phyloP scores from a whole-genome alignment of 768 basidiomycete species.

The Stropharia rugosoannulata region DNA sequence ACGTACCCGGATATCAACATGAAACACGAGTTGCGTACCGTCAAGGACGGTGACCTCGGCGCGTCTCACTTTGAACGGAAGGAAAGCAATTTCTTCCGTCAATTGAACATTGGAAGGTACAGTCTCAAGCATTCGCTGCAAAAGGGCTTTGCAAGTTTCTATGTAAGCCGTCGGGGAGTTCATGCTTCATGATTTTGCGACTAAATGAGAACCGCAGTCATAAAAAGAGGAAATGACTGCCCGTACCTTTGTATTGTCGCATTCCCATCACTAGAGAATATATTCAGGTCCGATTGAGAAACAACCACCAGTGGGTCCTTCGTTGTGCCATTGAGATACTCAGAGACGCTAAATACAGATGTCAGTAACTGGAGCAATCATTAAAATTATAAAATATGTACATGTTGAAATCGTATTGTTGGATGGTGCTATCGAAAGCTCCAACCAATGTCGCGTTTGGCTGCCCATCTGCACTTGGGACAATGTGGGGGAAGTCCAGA shows the following conservation, averaged over 20 bases:
- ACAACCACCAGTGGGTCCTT: slow-evolving; percentile 33
- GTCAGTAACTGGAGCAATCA: background rate
- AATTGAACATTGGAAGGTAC: slow-evolving; percentile 36
- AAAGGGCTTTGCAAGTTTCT: slow-evolving; percentile 28
- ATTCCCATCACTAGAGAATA: slow-evolving; percentile 39
- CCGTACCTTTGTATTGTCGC: slow-evolving; percentile 34
- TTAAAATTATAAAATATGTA: background rate
- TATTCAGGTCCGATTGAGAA: slow-evolving; percentile 33
- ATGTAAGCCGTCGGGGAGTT: slow-evolving; percentile 22
- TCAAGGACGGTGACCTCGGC: slow-evolving; percentile 25
- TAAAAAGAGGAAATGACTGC: background rate
- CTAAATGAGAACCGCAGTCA: background rate
- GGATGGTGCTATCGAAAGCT: background rate
- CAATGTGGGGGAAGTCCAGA: slow-evolving; percentile 36
- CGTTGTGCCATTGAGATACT: slow-evolving; percentile 39
- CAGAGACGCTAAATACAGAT: slow-evolving; percentile 26
- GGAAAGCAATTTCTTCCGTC: slow-evolving; percentile 31
- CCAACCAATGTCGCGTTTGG: background rate
- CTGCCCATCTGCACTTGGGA: slow-evolving; percentile 11
- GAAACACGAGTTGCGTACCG: slow-evolving; percentile 21
- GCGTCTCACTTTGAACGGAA: slow-evolving; percentile 30
- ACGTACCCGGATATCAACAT: background rate
- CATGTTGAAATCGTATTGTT: slow-evolving; percentile 17
- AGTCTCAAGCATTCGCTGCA: slow-evolving; percentile 41
- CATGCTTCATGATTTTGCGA: background rate